Percentiles rank a stretch among this genome's conserved stretches.
Conservation (phyloP, 306 rosid species). For the Ammopiptanthus mongolicus region DNA sequence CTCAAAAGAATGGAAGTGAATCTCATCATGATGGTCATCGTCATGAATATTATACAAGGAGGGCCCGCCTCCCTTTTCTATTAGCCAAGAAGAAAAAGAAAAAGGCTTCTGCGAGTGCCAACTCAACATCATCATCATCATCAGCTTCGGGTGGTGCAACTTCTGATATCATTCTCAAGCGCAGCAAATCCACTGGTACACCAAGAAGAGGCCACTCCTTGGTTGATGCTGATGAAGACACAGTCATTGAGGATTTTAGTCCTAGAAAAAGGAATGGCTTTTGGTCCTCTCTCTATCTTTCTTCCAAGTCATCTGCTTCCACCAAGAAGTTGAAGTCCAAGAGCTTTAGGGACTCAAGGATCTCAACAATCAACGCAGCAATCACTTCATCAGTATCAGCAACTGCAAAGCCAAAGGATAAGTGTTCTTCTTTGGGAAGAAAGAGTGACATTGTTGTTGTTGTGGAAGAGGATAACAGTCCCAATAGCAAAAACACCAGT, state of each 20-base stretch:
- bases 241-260: slow-evolving; percentile 27
- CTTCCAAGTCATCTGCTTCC: slow-evolving; percentile 36
- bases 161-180: slow-evolving; percentile 50
- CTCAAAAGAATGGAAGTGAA: slow-evolving; percentile 1
- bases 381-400: not conserved
- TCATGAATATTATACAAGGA: slow-evolving; percentile 28
- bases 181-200: slow-evolving; percentile 82
- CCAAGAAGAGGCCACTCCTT: slow-evolving; percentile 41
- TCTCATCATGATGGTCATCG: not conserved
- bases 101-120: slow-evolving; percentile 12
- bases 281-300: slow-evolving; percentile 77
- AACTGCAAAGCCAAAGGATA: slow-evolving; percentile 11
- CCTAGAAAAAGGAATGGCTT: slow-evolving; percentile 69
- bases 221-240: slow-evolving; percentile 26
- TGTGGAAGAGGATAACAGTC: slow-evolving; percentile 42
- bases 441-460: slow-evolving; percentile 22
- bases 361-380: not conserved
- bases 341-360: slow-evolving; percentile 27
- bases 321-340: slow-evolving; percentile 22
- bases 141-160: too few species aligned
- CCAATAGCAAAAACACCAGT: slow-evolving; percentile 35
- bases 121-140: too few species aligned
- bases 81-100: slow-evolving; percentile 62
- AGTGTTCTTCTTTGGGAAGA: slow-evolving; percentile 23
- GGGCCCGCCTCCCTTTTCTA: slow-evolving; percentile 66